Conservation (phyloP, 495 filamentous ascomycete genomes). For the Monascus purpureus region DNA sequence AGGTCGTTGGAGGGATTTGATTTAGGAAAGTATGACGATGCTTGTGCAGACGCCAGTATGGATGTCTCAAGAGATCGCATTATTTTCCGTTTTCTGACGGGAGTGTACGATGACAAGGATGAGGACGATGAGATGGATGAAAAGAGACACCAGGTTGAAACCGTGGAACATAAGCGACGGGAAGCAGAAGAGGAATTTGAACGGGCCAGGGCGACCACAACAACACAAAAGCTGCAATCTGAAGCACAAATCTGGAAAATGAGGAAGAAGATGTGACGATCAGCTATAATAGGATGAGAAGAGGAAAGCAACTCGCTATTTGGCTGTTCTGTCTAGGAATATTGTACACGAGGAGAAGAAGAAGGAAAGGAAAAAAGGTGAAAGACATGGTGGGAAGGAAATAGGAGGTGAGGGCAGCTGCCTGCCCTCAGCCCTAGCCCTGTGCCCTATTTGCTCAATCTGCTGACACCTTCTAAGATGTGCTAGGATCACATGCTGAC, state of each 20-base stretch:
- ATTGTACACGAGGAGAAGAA: too few relatives aligned
- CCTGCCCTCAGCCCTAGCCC: too few relatives aligned
- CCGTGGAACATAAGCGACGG: constrained; percentile 69
- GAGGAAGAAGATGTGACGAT: too few relatives aligned
- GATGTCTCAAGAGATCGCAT: constrained; percentile 82
- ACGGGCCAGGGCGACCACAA: constrained; percentile 77
- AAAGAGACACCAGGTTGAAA: constrained; percentile 80
- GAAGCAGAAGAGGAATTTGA: constrained; percentile 89
- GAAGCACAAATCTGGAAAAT: constrained; percentile 95
- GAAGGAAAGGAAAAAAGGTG: too few relatives aligned
- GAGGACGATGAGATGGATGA: constrained; percentile 73
- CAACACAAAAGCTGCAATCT: constrained; percentile 68
- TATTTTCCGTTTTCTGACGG: constrained; percentile 77
- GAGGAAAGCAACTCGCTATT: too few relatives aligned
- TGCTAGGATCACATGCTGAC: too few relatives aligned
- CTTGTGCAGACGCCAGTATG: constrained; percentile 70
- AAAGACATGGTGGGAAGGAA: too few relatives aligned
- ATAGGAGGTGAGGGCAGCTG: too few relatives aligned
- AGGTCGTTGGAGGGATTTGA: constrained; percentile 75
- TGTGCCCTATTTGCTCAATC: too few relatives aligned
- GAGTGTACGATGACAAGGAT: constrained; percentile 86
- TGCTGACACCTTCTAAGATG: too few relatives aligned
- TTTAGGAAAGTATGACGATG: constrained; percentile 68
- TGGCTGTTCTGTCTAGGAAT: too few relatives aligned
- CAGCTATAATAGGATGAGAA: too few relatives aligned